Evolutionary conservation across 179 eudicot genomes (phyloP).

Genomic region (Beta lomatogona): DNA sequence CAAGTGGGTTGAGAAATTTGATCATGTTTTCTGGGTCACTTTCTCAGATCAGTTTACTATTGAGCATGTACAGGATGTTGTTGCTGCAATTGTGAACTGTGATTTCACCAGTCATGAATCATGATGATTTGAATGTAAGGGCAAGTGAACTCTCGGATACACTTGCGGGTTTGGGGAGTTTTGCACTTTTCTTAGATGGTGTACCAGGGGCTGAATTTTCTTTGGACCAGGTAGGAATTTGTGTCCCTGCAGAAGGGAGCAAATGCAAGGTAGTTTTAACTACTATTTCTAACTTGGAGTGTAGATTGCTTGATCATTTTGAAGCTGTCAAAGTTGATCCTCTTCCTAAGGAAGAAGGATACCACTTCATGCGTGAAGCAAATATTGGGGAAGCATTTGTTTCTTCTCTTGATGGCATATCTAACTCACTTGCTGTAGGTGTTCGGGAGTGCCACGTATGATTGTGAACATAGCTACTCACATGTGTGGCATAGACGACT

Average conservation of each 20-base stretch:
- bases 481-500: constrained; percentile 3
- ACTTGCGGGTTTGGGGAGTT: constrained; percentile 5
- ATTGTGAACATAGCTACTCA: constrained; percentile 13
- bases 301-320: not conserved
- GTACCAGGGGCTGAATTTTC: not conserved
- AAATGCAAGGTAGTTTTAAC: constrained; percentile 20
- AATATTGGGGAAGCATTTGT: not conserved
- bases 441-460: constrained; percentile 8
- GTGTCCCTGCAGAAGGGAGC: constrained; percentile 8
- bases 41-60: constrained; percentile 4
- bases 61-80: constrained; percentile 18
- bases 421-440: not conserved
- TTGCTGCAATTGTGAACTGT: constrained; percentile 17
- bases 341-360: constrained; percentile 16
- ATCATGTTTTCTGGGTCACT: constrained; percentile 23
- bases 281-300: constrained; percentile 1
- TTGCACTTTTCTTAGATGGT: constrained; percentile 27
- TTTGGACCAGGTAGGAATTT: constrained; percentile 11
- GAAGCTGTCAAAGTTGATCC: not conserved
- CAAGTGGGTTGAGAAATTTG: not conserved
- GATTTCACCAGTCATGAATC: constrained; percentile 7
- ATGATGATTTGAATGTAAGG: constrained; percentile 8
- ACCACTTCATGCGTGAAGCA: constrained; percentile 19
- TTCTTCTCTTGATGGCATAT: constrained; percentile 1
- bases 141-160: constrained; percentile 17